Base-by-base conservation (phyloP, 2,329 filamentous ascomycete genomes). In the Acrodontium crateriforme region DNA sequence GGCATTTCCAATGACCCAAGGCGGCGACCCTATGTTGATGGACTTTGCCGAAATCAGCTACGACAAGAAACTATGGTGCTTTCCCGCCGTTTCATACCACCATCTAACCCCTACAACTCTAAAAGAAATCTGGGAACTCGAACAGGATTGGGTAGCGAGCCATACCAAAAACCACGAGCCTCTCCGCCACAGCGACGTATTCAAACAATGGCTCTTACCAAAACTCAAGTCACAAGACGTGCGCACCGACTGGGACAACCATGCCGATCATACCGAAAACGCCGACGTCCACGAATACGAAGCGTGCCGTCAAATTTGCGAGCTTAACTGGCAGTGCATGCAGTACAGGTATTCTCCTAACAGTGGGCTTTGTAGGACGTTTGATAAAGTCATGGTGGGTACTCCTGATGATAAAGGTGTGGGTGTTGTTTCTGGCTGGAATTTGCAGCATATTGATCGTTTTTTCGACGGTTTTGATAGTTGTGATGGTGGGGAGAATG, bases 181-280 rank as follows among this genome's bases (percentile, higher is more conserved):
- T 5, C 29, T 46, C 4, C 34, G 27, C 4, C 44, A 47, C 29
- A 39, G 33, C 16, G 41, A 47, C 19, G 30, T 48, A 6, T 47
- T 48, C 34, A 30, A 25, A 11, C 30, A 39, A 1, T 44, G 34
- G 25, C 37, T 46, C 12, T 27, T 44, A 24, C 45, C 46, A 1
- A 39, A 41, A 9, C 37, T 48, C 9, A n/a, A n/a, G n/a, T 24
- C 29, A 9, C 30, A 32, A 3, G 17, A 26, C 4, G 8, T 21
- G 6, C 31, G 37, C 0, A 32, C 30, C 9, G 40, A 46, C 19
- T 50, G 45, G 45, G 44, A 50, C 27, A 50, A 49, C 16, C 30
- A 38, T 7, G 40, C 39, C 25, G 36, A 38, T 17, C n/a, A n/a
- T n/a, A 22, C 20, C 20, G 20, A 22, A 12, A 12, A 22, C 10